Percentiles rank a stretch among this genome's conserved stretches.
Conservation (phyloP, 495 filamentous ascomycete species). For the Filosporella fistucella region DNA sequence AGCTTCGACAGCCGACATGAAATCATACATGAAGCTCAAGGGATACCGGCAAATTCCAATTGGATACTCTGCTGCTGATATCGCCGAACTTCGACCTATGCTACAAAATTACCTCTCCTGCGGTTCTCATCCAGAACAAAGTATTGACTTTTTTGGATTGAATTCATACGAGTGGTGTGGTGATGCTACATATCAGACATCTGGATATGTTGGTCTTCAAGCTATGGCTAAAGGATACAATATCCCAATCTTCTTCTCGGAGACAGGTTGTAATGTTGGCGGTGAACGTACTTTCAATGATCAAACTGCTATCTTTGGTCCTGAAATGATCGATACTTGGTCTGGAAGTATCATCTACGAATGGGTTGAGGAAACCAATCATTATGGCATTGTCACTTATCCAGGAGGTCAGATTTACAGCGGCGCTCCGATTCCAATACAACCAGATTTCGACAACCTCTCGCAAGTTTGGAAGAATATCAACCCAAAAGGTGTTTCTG, state of each 20-base stretch:
- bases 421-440: slow-evolving; percentile 68
- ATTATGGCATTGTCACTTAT: slow-evolving; percentile 80
- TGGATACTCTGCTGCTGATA: slow-evolving; percentile 86
- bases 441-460: slow-evolving; percentile 74
- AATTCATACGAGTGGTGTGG: slow-evolving; percentile 90
- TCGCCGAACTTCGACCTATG: slow-evolving; percentile 72
- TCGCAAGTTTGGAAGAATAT: slow-evolving; percentile 70
- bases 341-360: slow-evolving; percentile 83
- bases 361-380: slow-evolving; percentile 79
- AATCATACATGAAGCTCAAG: slow-evolving; percentile 71
- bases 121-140: slow-evolving; percentile 57
- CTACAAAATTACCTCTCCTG: slow-evolving; percentile 86
- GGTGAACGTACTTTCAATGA: slow-evolving; percentile 68
- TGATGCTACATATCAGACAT: slow-evolving; percentile 54
- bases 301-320: slow-evolving; percentile 70
- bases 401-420: slow-evolving; percentile 63
- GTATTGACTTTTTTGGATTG: slow-evolving; percentile 77
- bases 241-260: slow-evolving; percentile 81
- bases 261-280: slow-evolving; percentile 69
- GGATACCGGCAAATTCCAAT: slow-evolving; percentile 76
- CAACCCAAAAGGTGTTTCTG: slow-evolving; percentile 59
- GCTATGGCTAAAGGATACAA: slow-evolving; percentile 46
- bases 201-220: slow-evolving; percentile 67
- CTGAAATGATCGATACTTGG: slow-evolving; percentile 69
- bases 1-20: slow-evolving; percentile 75